These are phyloP conservation scores for Gracilaria gracilis DNA, from an alignment of 23 red algal genomes.

Conservation along the genomic window DNA sequence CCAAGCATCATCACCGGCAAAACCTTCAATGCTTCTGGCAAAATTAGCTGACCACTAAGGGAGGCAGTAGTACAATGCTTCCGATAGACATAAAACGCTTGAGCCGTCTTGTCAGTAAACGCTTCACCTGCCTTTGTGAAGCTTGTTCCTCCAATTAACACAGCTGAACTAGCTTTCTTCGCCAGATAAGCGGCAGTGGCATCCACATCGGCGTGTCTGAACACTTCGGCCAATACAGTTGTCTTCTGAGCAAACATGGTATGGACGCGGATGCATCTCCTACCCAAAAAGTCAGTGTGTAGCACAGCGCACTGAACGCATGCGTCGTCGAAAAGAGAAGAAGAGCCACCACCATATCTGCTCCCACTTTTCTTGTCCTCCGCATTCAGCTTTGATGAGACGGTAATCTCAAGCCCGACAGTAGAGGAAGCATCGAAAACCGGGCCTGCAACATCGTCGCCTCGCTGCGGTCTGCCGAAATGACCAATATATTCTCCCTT, in stretches of 20 bases:
- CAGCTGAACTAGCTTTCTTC: constrained; percentile 73
- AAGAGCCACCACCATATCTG: neutral
- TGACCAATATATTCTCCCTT: constrained; percentile 83
- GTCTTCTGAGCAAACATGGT: constrained; percentile 84
- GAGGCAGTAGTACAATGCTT: constrained; percentile 89
- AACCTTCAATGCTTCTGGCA: constrained; percentile 93
- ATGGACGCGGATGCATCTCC: constrained; percentile 95
- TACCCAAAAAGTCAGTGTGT: constrained; percentile 73
- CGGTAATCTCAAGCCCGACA: constrained; percentile 72
- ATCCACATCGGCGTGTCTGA: constrained; percentile 88
- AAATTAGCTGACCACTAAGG: constrained; percentile 84
- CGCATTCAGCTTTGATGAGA: constrained; percentile 61
- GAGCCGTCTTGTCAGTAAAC: constrained; percentile 76
- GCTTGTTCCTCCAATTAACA: constrained; percentile 72
- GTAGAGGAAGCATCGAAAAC: constrained; percentile 83
- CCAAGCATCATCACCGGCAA: constrained; percentile 89
- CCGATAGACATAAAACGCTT: constrained; percentile 87
- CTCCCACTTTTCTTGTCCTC: constrained; percentile 32
- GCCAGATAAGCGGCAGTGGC: constrained; percentile 68
- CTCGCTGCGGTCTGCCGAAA: constrained; percentile 80
- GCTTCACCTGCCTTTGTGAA: constrained; percentile 84
- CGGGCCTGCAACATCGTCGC: constrained; percentile 82
- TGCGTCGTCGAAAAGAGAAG: constrained; percentile 67
- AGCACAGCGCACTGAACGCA: constrained; percentile 94
- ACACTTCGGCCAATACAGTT: constrained; percentile 78